Evolutionary conservation across 1,139 yeast genomes (phyloP), one percentile per base, ranked within the genome.

Genomic region (Kurtzmaniella natalensis): DNA sequence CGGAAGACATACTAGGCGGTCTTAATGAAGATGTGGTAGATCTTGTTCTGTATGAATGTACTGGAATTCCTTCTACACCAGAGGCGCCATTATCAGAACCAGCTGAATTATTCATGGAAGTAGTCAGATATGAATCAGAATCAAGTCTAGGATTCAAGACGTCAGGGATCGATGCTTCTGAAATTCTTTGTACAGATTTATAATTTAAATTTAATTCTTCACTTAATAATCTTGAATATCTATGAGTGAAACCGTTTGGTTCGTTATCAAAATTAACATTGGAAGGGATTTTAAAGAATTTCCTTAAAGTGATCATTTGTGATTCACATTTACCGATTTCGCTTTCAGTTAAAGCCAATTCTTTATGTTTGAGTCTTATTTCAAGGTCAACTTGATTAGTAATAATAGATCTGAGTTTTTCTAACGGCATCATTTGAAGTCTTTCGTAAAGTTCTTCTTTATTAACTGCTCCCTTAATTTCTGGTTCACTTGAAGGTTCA

Each of bases 311-410:
- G 8, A 72, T 58, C 67, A 78, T 59, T 43, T 77, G 80, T 2
- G 81, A 69, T 47, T 80, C 83, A 19, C 81, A 77, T 45, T 78
- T 78, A 20, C 77, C 73, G 8, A 81, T 70, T 48, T 83, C 89
- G 39, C 71, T 72, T 40, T 79, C 77, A 4, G 82, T 70, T 29
- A 70, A 55, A 18, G 68, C 62, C 33, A 78, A 60, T 52, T 84
- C 89, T 37, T 78, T 72, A 53, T 82, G 88, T 43, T 81, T 82
- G 41, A 83, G 61, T 31, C 84, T 56, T 11, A 83, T 78, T 52
- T 84, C 94, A 36, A 82, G 55, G 51, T 83, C 86, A 21, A 84
- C 66, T 51, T 78, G 80, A 38, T 66, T 65, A 39, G 64, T 66
- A 21, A 68, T 52, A 16, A 68, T 61, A 22, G 61, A 64, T 38